phyloP scores from a whole-genome alignment of 169 alveolate species.

The Eimeria praecox region DNA sequence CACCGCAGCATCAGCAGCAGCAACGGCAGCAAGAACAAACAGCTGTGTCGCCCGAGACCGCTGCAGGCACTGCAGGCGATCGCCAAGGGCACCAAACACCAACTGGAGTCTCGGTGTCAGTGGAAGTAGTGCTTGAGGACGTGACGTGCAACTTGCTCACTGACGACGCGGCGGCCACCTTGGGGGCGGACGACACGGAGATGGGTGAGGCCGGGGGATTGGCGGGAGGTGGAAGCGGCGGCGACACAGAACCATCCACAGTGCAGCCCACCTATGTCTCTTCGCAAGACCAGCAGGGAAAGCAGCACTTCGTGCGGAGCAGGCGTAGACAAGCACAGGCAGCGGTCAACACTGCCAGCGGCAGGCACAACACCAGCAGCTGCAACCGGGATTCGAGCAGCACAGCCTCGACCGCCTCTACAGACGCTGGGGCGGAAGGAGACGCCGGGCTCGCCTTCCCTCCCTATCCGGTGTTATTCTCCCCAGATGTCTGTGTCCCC shows the following conservation, averaged over 20 bases:
- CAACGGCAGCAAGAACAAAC: neutral
- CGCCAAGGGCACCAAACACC: neutral
- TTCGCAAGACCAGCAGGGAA: slow-evolving; percentile 4
- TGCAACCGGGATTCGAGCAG: slow-evolving; percentile 48
- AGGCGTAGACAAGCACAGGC: neutral
- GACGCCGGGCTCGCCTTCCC: slow-evolving; percentile 67
- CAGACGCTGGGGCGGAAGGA: neutral
- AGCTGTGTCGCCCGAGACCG: neutral
- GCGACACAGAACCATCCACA: neutral
- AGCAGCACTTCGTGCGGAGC: neutral
- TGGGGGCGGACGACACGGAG: slow-evolving; percentile 4
- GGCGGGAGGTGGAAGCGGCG: slow-evolving; percentile 7
- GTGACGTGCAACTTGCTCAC: slow-evolving; percentile 70
- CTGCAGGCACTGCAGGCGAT: slow-evolving; percentile 24
- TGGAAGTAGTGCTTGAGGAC: slow-evolving; percentile 65
- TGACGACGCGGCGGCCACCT: slow-evolving; percentile 41
- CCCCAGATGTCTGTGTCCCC: slow-evolving; percentile 62
- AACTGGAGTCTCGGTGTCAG: slow-evolving; percentile 20
- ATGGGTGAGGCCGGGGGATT: neutral
- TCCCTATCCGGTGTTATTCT: slow-evolving; percentile 46
- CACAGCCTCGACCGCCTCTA: slow-evolving; percentile 52
- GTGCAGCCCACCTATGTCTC: slow-evolving; percentile 46
- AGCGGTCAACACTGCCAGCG: neutral
- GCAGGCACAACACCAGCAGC: slow-evolving; percentile 46
- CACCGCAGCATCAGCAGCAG: slow-evolving; percentile 22